A percentile compares a stretch with the other conserved stretches of the same genome.
These are phyloP conservation scores for Malus hybrid DNA, from an alignment of 331 rosid genomes.

Conservation along the genomic window DNA sequence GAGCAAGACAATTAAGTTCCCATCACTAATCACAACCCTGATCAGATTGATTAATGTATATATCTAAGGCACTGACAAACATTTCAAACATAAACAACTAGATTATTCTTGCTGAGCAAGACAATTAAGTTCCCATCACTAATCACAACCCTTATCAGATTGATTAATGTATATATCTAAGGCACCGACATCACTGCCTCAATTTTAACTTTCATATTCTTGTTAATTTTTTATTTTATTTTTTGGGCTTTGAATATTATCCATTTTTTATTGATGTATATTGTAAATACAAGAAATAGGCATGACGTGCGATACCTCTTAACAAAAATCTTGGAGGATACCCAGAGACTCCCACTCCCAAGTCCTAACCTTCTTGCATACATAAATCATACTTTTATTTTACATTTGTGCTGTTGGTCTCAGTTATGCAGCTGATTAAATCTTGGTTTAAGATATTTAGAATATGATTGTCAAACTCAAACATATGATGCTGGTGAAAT, in stretches of 20 bases:
- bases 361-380: no score
- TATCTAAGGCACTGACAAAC: slow-evolving; percentile 17
- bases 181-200: slow-evolving; percentile 25
- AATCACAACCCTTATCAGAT: background rate
- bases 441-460: no score
- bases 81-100: slow-evolving; percentile 5
- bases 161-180: background rate
- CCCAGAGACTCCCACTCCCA: no score
- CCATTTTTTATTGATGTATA: background rate
- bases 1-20: slow-evolving; percentile 20
- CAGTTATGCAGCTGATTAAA: no score
- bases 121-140: slow-evolving; percentile 18
- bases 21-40: background rate
- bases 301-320: background rate
- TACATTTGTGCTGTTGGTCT: no score
- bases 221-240: no score
- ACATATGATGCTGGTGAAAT: no score
- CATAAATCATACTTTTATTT: no score
- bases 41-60: background rate
- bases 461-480: no score
- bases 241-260: no score
- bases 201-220: background rate
- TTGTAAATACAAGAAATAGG: background rate
- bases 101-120: slow-evolving; percentile 18
- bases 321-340: slow-evolving; percentile 1